Evolutionary conservation across 176 grass and related monocot genomes (phyloP).

Genomic region (Oryza coarctata): DNA sequence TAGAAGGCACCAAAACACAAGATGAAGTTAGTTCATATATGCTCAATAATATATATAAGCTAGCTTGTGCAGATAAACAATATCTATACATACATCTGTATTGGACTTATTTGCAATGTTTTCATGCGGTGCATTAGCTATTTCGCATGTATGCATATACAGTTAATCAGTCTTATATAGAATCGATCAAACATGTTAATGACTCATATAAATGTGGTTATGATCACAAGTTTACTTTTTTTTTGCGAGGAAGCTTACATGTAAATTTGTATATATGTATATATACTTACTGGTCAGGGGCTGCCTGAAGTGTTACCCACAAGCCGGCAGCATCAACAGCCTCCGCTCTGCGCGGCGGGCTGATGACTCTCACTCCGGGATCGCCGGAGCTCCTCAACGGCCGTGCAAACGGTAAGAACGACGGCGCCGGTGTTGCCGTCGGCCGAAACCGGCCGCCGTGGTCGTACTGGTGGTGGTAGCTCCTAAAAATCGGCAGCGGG

Average conservation of each 20-base stretch:
- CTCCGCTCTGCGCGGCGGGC: slow-evolving; percentile 52
- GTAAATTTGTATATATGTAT: neutral
- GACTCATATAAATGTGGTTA: neutral
- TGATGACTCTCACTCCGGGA: slow-evolving; percentile 58
- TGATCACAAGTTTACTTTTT: neutral
- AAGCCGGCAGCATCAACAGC: slow-evolving; percentile 40
- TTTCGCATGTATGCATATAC: neutral
- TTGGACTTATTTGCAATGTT: neutral
- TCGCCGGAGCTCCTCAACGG: slow-evolving; percentile 38
- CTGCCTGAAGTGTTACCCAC: slow-evolving; percentile 72
- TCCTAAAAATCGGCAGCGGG: slow-evolving; percentile 43
- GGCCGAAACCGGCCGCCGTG: slow-evolving; percentile 18
- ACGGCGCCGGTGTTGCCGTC: slow-evolving; percentile 13
- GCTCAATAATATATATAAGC: neutral
- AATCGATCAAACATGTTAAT: neutral
- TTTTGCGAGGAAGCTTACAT: neutral
- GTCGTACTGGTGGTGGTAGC: slow-evolving; percentile 27
- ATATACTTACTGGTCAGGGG: slow-evolving; percentile 72
- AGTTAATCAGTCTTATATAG: neutral
- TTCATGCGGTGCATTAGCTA: slow-evolving; percentile 8
- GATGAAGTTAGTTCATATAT: neutral
- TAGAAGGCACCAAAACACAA: neutral
- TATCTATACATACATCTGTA: neutral
- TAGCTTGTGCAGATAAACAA: neutral
- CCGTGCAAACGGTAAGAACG: slow-evolving; percentile 33